A percentile compares a stretch with the other conserved stretches of the same genome.
phyloP scores from a whole-genome alignment of 2,329 filamentous ascomycete species.

The Xylaria hypoxylon region DNA sequence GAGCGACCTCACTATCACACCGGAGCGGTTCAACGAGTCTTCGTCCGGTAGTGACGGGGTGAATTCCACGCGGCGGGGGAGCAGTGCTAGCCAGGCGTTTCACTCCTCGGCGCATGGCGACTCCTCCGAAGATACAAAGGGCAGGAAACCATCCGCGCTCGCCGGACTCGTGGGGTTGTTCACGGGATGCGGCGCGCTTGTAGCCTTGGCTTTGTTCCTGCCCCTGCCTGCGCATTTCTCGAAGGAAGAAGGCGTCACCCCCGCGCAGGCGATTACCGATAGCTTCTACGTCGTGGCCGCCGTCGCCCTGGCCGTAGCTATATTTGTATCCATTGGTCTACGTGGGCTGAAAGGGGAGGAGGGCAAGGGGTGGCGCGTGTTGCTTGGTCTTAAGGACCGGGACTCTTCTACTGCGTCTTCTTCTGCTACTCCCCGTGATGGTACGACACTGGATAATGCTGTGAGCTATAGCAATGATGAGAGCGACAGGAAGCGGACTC shows the following conservation, averaged over 20 bases:
- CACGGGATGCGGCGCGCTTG: conserved; percentile 89
- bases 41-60: conserved; percentile 48
- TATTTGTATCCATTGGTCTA: conserved; percentile 83
- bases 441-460: not conserved
- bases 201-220: conserved; percentile 84
- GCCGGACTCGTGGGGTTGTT: conserved; percentile 93
- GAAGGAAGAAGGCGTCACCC: conserved; percentile 76
- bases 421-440: not conserved
- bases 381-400: conserved; percentile 58
- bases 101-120: conserved; percentile 28
- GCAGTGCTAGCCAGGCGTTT: conserved; percentile 40
- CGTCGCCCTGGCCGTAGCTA: conserved; percentile 77
- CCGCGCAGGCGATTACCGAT: conserved; percentile 78
- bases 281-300: conserved; percentile 89
- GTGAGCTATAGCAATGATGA: not conserved
- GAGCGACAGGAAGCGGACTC: not conserved
- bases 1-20: conserved; percentile 81
- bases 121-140: conserved; percentile 39
- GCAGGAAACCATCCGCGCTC: conserved; percentile 66
- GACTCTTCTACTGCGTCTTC: conserved; percentile 2
- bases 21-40: conserved; percentile 64
- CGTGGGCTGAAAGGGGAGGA: conserved; percentile 77
- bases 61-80: conserved; percentile 28
- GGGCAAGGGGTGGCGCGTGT: conserved; percentile 75
- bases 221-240: conserved; percentile 86